These are phyloP conservation scores for Aeschynomene evenia DNA, from an alignment of 306 rosid species.

Conservation along the genomic window DNA sequence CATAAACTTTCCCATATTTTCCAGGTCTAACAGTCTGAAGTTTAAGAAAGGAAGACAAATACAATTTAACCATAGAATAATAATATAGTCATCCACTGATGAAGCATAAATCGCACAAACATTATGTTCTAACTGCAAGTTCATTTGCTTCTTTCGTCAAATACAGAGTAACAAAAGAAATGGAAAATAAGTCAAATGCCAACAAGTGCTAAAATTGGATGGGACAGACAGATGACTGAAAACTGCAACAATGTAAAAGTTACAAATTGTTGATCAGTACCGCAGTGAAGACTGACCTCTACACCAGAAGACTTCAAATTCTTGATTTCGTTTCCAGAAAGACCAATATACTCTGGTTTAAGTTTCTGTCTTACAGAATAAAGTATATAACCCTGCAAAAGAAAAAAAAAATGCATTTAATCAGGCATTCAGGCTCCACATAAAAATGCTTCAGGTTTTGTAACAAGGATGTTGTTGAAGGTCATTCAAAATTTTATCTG, in stretches of 20 bases:
- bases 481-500: background rate
- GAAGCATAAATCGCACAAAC: background rate
- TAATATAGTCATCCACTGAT: background rate
- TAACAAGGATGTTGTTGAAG: background rate
- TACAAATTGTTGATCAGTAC: conserved; percentile 21
- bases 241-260: conserved; percentile 10
- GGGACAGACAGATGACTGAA: background rate
- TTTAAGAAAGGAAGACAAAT: background rate
- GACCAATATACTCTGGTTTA: conserved; percentile 63
- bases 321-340: conserved; percentile 66
- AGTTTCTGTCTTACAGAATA: conserved; percentile 76
- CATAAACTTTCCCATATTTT: too few relatives aligned
- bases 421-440: background rate
- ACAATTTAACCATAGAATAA: background rate
- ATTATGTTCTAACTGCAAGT: background rate
- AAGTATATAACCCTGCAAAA: conserved; percentile 79
- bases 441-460: background rate
- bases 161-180: conserved; percentile 7
- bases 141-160: conserved; percentile 15
- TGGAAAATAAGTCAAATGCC: background rate
- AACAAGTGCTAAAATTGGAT: conserved; percentile 1
- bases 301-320: conserved; percentile 67
- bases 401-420: conserved; percentile 32
- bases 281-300: conserved; percentile 66
- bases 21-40: too few relatives aligned